Evolutionary conservation across 345 rosid species (phyloP).

Genomic region (Eucalyptus regnans): DNA sequence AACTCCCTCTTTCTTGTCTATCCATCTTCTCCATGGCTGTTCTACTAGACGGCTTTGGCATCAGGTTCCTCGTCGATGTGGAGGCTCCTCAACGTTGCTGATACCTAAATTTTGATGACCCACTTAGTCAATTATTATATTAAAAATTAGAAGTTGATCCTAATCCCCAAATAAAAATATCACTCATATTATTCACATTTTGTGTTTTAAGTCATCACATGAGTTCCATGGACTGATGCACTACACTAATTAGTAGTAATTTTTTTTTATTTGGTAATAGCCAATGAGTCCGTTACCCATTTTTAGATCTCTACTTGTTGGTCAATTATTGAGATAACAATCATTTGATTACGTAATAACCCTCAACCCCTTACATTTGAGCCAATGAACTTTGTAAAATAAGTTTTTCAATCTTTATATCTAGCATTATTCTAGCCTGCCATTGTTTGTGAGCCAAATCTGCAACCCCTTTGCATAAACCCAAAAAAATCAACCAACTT

Average conservation of each 20-base stretch:
- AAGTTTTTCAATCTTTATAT: not conserved
- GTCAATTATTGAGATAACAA: no score
- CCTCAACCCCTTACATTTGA: not conserved
- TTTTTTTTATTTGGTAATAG: not conserved
- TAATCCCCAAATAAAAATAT: no score
- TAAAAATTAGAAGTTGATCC: no score
- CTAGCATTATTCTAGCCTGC: not conserved
- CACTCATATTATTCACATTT: no score
- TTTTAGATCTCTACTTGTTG: no score
- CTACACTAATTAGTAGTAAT: no score
- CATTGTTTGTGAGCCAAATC: not conserved
- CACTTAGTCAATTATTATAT: no score
- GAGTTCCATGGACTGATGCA: no score
- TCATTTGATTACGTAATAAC: not conserved
- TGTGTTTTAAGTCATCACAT: no score
- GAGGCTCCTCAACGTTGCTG: fast-evolving
- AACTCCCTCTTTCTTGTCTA: not conserved
- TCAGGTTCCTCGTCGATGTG: not conserved
- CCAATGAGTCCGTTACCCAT: not conserved
- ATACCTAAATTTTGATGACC: no score
- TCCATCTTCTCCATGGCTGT: not conserved
- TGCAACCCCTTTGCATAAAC: not conserved
- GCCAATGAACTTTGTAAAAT: not conserved
- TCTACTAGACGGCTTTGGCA: no score
- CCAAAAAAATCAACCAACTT: not conserved